Evolutionary conservation across 768 basidiomycete genomes (phyloP), one percentile per base, ranked within the genome.

Genomic region (Cytidiella melzeri): DNA sequence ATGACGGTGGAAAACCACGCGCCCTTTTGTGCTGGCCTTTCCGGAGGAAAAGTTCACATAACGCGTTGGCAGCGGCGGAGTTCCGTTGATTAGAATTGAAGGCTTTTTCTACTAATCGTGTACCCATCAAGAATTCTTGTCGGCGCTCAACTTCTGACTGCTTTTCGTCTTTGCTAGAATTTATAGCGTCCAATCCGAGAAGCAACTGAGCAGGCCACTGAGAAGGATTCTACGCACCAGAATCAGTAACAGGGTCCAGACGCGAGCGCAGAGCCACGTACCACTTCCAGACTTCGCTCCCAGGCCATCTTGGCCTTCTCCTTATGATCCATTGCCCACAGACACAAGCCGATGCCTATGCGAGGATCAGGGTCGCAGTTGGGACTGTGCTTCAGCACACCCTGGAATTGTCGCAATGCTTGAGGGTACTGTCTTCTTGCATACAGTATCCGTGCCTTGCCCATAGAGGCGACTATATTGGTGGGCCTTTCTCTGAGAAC

Each of bases 281-380:
- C 92, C 55, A 92, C 80, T 67, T 89, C 88, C 47, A 91, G 62
- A 56, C 89, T 89, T 27, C 94, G 75, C 59, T 92, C 78, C 95
- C 96, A 99, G 0, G 95, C 95, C 20, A 77, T 77, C 55, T 81
- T 84, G 0, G 95, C 96, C 56, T 84, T 85, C 2, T 75, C 73
- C 53, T 84, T 85, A 57, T 95, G 80, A 51, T 87, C 87, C 69
- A 96, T 72, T 3, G 87, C 81, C 92, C 91, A 98, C 19, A 92
- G 72, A 66, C 95, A 97, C 4, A 99, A 69, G 7, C 96, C 96
- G 36, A 98, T 91, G 15, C 96, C 96, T 50, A 98, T 87, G 5
- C 96, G 81, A 27, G 96, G 95, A 65, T 99, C 95, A 0, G 95
- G 96, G 21, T 75, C 69, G 67, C 89, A 92, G 15, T 75, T 68